Evolutionary conservation across 495 filamentous ascomycete species (phyloP).

Genomic region (Cercophora samala): DNA sequence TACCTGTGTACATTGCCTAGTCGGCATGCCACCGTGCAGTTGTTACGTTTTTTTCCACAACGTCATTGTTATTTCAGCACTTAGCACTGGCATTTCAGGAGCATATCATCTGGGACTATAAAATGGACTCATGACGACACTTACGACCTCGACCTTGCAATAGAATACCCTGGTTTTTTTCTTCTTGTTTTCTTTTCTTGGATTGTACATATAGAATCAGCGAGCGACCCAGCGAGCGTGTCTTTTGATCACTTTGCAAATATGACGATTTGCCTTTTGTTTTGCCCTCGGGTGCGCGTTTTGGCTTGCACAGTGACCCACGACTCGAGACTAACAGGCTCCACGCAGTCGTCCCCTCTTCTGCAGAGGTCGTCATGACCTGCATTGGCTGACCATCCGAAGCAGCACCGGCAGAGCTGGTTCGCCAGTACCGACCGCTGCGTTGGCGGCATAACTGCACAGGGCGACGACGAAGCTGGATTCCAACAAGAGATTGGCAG

Average conservation of each 20-base stretch:
- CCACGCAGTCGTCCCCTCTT: background rate
- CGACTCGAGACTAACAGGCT: background rate
- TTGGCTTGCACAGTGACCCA: background rate
- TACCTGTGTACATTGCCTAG: constrained; percentile 47
- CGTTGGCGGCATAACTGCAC: constrained; percentile 1
- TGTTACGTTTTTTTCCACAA: background rate
- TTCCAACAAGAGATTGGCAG: background rate
- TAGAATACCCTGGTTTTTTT: background rate
- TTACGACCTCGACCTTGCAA: background rate
- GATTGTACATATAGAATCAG: background rate
- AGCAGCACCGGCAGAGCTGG: background rate
- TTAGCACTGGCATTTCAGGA: background rate
- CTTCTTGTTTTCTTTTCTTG: background rate
- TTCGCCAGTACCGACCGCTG: background rate
- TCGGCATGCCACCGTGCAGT: background rate
- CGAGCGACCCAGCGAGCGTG: background rate
- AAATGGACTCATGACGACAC: constrained; percentile 1
- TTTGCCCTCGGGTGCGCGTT: background rate
- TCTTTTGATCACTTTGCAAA: background rate
- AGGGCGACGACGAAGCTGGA: background rate
- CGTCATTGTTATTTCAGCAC: background rate
- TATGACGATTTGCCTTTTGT: background rate
- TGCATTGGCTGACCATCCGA: constrained; percentile 2
- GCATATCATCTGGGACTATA: background rate
- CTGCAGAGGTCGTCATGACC: constrained; percentile 3